Percentiles rank a stretch among this genome's conserved stretches.
Evolutionary conservation across 306 rosid species (phyloP).

Genomic region (Vigna hirtella): DNA sequence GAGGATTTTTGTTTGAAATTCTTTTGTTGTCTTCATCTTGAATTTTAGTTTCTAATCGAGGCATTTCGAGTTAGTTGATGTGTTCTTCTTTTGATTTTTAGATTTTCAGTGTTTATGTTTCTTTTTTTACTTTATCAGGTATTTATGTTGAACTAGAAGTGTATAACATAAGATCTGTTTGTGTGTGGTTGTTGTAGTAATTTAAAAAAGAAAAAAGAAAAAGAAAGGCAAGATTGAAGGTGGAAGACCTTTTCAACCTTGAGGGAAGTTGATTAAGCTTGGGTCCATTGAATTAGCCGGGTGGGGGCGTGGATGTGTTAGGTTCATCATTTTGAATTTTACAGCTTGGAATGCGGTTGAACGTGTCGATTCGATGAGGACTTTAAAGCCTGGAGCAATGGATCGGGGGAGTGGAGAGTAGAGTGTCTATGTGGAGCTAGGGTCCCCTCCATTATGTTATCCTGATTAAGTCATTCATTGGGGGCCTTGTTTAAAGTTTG

Average conservation of each 20-base stretch:
- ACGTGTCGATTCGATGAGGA: conserved; percentile 53
- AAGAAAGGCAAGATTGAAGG: background rate
- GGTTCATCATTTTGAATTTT: conserved; percentile 47
- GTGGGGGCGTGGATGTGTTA: conserved; percentile 41
- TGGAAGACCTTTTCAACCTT: conserved; percentile 40
- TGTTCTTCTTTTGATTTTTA: background rate
- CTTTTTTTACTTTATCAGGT: background rate
- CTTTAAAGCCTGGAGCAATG: conserved; percentile 55
- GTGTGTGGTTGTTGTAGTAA: conserved; percentile 22
- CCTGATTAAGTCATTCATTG: conserved; percentile 58
- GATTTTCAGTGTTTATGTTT: conserved; percentile 2
- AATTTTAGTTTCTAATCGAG: conserved; percentile 27
- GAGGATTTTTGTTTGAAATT: conserved; percentile 33
- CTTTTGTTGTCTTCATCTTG: background rate
- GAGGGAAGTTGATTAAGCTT: conserved; percentile 24
- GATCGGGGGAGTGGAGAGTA: conserved; percentile 24
- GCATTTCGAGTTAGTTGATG: conserved; percentile 30
- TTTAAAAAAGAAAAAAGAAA: background rate
- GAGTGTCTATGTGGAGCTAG: conserved; percentile 52
- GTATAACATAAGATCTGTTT: conserved; percentile 28
- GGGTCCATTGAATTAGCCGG: conserved; percentile 38
- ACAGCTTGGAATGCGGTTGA: conserved; percentile 47
- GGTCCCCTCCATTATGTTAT: conserved; percentile 79
- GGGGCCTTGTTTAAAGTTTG: conserved; percentile 73
- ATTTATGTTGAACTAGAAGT: background rate